phyloP scores from a whole-genome alignment of 768 basidiomycete species.

The Amanita muscaria region DNA sequence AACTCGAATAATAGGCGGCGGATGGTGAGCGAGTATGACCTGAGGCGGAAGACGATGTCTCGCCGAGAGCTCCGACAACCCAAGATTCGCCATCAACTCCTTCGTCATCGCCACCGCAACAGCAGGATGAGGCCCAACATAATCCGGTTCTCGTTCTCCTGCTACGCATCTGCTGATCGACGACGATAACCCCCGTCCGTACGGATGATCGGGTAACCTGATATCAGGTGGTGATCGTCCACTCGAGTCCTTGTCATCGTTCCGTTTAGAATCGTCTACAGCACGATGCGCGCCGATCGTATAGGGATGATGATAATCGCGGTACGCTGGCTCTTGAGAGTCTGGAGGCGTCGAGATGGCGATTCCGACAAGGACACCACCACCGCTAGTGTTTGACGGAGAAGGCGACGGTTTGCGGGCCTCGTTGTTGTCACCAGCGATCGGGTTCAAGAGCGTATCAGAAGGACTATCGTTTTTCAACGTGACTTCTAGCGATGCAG shows the following conservation, averaged over 20 bases:
- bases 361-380: constrained; percentile 26
- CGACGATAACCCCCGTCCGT: constrained; percentile 42
- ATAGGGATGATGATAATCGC: constrained; percentile 1
- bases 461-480: constrained; percentile 33
- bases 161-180: constrained; percentile 20
- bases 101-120: constrained; percentile 9
- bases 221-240: constrained; percentile 22
- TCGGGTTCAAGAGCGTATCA: constrained; percentile 18
- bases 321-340: neutral
- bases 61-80: constrained; percentile 21
- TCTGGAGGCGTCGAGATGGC: constrained; percentile 24
- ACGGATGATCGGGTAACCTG: constrained; percentile 37
- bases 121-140: constrained; percentile 29
- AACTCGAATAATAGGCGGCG: neutral
- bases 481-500: constrained; percentile 28
- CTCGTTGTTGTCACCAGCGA: constrained; percentile 8
- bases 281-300: constrained; percentile 9
- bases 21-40: constrained; percentile 14
- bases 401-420: constrained; percentile 18
- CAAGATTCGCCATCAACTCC: constrained; percentile 10
- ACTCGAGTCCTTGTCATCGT: constrained; percentile 11
- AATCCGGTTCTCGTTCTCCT: constrained; percentile 19
- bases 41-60: constrained; percentile 31
- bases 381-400: constrained; percentile 22
- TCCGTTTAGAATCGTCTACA: constrained; percentile 9